phyloP scores from a whole-genome alignment of 306 rosid genomes.

The Cicer judaicum region DNA sequence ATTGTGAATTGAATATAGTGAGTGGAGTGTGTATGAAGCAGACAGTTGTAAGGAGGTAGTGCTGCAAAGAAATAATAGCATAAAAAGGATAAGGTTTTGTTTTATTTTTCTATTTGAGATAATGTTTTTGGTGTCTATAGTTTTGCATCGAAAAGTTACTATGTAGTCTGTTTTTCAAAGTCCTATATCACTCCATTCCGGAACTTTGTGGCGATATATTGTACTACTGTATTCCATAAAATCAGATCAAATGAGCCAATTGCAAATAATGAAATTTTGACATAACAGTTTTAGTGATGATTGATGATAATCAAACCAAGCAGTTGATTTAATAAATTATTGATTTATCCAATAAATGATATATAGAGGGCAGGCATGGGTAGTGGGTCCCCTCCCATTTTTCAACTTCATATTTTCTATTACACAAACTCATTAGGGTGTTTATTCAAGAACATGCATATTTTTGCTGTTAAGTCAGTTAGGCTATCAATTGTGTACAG shows the following conservation, averaged over 20 bases:
- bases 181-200: too few relatives aligned
- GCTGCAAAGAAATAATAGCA: neutral
- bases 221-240: too few relatives aligned
- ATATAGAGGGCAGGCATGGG: neutral
- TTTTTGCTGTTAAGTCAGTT: neutral
- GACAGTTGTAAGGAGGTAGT: too few relatives aligned
- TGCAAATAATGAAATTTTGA: neutral
- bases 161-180: too few relatives aligned
- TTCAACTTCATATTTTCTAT: neutral
- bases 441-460: neutral
- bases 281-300: neutral
- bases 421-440: neutral
- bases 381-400: neutral
- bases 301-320: neutral
- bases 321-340: neutral
- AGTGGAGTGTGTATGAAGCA: too few relatives aligned
- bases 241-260: too few relatives aligned
- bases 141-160: neutral
- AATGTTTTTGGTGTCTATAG: neutral
- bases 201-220: neutral
- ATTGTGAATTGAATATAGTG: too few relatives aligned
- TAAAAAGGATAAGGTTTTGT: neutral
- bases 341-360: neutral
- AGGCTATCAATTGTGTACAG: neutral
- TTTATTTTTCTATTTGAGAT: neutral